Evolutionary conservation across 116 monocot species (phyloP), one percentile per base, ranked within the genome.

Genomic region (Posidonia oceanica): DNA sequence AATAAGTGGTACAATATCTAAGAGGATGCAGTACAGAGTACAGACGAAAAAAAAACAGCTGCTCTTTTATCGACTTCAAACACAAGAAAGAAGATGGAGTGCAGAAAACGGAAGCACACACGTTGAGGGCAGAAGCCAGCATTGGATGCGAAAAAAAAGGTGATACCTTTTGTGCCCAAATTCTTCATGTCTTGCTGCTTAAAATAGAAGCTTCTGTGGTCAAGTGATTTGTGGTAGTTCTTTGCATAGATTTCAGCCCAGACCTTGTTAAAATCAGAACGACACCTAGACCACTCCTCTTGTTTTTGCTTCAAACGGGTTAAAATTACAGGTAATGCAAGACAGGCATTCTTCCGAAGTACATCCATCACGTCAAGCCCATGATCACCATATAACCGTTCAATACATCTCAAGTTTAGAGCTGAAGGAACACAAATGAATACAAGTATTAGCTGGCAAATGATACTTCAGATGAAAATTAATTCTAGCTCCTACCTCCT

Each of bases 101-200:
- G n/a, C 21, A 60, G 29, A 22, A 12, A 61, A 36, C 23, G 29
- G 23, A 61, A 29, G 0, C 36, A 61, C 14, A 22, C 23, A 36
- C 36, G 11, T 51, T 3, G 17, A 2, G 8, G 48, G 11, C 42
- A 42, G 4, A 48, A 10, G 48, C 12, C 48, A 48, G 12, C 12
- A 5, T 48, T 7, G 48, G 3, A 10, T 48, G 48, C 11, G 0
- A 48, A 48, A 48, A 48, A 48, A 41, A 11, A 66, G 14, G 1
- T 21, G 10, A 63, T 82, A 98, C 98, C 86, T 90, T 99, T 99
- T 63, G 93, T 84, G 71, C 86, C 86, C 81, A 99, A 83, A 73
- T 70, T 99, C 80, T 93, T 99, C 71, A 84, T 78, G 68, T 99
- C 99, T 55, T 99, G 90, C 71, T 99, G 99, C 78, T 99, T 99